These are phyloP conservation scores for Acanthochlamys bracteata DNA, from an alignment of 106 monocot species.

Conservation along the genomic window DNA sequence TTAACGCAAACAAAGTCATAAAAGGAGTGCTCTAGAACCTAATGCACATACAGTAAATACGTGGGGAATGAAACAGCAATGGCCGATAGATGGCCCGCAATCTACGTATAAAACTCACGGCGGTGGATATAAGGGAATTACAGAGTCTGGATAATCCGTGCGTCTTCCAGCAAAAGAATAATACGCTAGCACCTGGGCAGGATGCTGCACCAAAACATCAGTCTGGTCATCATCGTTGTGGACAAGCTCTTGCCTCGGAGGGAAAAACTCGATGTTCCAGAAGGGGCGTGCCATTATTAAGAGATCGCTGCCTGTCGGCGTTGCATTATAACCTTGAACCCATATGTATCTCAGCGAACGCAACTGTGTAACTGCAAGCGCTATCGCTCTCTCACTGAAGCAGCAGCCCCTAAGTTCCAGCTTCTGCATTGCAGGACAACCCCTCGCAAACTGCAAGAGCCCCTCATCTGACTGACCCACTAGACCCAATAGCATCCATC, in stretches of 20 bases:
- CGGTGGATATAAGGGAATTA: slow-evolving; percentile 46
- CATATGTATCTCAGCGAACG: slow-evolving; percentile 64
- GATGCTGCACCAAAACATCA: slow-evolving; percentile 14
- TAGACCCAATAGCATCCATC: slow-evolving; percentile 74
- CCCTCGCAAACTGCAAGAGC: slow-evolving; percentile 51
- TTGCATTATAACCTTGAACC: slow-evolving; percentile 80
- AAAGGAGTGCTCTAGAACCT: neutral
- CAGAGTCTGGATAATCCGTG: slow-evolving; percentile 45
- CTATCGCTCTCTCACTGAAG: slow-evolving; percentile 78
- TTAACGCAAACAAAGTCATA: slow-evolving; percentile 2
- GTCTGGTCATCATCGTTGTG: slow-evolving; percentile 8
- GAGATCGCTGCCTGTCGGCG: slow-evolving; percentile 41
- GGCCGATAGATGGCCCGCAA: neutral
- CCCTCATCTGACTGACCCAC: slow-evolving; percentile 68
- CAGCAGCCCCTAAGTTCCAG: slow-evolving; percentile 74
- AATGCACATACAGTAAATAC: neutral
- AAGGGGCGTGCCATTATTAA: slow-evolving; percentile 60
- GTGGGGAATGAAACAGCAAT: neutral
- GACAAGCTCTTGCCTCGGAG: slow-evolving; percentile 25
- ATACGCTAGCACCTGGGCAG: slow-evolving; percentile 82
- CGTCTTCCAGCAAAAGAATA: slow-evolving; percentile 86
- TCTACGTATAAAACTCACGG: too few relatives aligned
- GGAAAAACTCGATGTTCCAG: slow-evolving; percentile 91
- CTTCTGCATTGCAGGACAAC: slow-evolving; percentile 66
- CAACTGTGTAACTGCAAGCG: slow-evolving; percentile 44